phyloP scores from a whole-genome alignment of 1,284 basidiomycete genomes.

The Cerioporus squamosus region DNA sequence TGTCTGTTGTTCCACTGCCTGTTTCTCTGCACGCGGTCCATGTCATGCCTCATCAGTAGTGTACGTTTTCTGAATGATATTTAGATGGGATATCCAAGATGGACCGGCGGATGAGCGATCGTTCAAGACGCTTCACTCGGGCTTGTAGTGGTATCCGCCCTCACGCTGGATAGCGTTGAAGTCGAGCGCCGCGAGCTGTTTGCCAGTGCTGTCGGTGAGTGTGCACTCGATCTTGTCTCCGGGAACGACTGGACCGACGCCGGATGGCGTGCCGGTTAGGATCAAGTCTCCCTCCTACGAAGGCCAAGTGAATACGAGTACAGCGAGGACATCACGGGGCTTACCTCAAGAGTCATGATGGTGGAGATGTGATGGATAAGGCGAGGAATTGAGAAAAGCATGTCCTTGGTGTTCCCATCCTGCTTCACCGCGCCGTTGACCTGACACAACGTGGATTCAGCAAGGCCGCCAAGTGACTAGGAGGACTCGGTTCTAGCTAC shows the following conservation, averaged over 20 bases:
- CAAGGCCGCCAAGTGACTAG: not conserved
- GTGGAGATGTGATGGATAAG: slow-evolving; percentile 91
- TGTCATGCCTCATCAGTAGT: slow-evolving; percentile 7
- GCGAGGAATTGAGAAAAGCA: slow-evolving; percentile 94
- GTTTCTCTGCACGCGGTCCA: not conserved
- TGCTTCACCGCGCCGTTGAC: slow-evolving; percentile 88
- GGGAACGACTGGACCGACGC: slow-evolving; percentile 79
- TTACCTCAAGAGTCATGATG: slow-evolving; percentile 93
- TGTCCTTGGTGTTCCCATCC: slow-evolving; percentile 83
- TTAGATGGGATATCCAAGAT: slow-evolving; percentile 9
- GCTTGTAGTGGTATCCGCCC: slow-evolving; percentile 67
- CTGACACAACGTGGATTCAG: slow-evolving; percentile 39
- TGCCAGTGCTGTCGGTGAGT: slow-evolving; percentile 64
- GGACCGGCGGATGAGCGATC: too few species aligned
- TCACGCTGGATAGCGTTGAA: slow-evolving; percentile 70
- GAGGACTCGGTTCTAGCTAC: slow-evolving; percentile 37
- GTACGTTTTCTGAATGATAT: slow-evolving; percentile 12
- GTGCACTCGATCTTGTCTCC: slow-evolving; percentile 85
- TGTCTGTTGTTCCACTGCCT: not conserved
- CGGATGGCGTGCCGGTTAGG: slow-evolving; percentile 89
- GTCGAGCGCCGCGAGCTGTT: slow-evolving; percentile 64
- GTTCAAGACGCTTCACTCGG: too few species aligned
- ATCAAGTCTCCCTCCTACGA: slow-evolving; percentile 85
- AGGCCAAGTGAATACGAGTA: not conserved
- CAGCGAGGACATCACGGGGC: slow-evolving; percentile 27